phyloP scores from a whole-genome alignment of 768 basidiomycete genomes.

The Boletus subcaerulescens region DNA sequence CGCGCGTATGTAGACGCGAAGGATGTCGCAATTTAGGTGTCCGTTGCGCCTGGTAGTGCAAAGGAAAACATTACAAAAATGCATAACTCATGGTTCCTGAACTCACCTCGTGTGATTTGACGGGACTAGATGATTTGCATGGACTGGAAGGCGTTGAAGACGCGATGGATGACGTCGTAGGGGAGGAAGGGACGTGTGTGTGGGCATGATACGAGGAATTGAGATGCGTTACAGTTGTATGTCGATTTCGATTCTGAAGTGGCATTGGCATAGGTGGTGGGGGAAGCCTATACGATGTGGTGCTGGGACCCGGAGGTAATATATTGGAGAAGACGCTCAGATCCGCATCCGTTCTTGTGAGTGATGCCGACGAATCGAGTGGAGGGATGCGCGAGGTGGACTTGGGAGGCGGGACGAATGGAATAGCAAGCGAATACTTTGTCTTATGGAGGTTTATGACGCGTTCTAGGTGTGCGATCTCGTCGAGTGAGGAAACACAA shows the following conservation, averaged over 20 bases:
- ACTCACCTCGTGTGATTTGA: slow-evolving; percentile 13
- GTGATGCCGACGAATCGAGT: background rate
- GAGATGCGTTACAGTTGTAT: background rate
- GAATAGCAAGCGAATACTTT: slow-evolving; percentile 44
- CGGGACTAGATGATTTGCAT: slow-evolving; percentile 25
- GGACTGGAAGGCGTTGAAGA: slow-evolving; percentile 32
- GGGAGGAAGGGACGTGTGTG: slow-evolving; percentile 18
- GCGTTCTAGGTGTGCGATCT: slow-evolving; percentile 52
- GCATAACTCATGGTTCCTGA: background rate
- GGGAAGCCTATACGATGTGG: slow-evolving; percentile 7
- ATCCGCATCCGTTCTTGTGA: background rate
- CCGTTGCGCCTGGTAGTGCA: slow-evolving; percentile 1
- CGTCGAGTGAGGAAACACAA: slow-evolving; percentile 54
- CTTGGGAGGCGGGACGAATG: slow-evolving; percentile 44
- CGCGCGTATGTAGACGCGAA: slow-evolving; percentile 59
- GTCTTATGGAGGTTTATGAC: slow-evolving; percentile 53
- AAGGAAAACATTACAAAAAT: background rate
- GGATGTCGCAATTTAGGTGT: slow-evolving; percentile 66
- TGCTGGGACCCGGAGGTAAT: slow-evolving; percentile 3
- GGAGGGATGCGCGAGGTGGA: slow-evolving; percentile 4
- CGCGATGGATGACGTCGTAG: slow-evolving; percentile 19
- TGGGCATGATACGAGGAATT: background rate
- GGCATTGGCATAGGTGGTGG: slow-evolving; percentile 13
- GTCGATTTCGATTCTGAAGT: slow-evolving; percentile 8
- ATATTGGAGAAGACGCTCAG: slow-evolving; percentile 9